Evolutionary conservation across 2,329 filamentous ascomycete genomes (phyloP).

Genomic region (Trichoderma arundinaceum): DNA sequence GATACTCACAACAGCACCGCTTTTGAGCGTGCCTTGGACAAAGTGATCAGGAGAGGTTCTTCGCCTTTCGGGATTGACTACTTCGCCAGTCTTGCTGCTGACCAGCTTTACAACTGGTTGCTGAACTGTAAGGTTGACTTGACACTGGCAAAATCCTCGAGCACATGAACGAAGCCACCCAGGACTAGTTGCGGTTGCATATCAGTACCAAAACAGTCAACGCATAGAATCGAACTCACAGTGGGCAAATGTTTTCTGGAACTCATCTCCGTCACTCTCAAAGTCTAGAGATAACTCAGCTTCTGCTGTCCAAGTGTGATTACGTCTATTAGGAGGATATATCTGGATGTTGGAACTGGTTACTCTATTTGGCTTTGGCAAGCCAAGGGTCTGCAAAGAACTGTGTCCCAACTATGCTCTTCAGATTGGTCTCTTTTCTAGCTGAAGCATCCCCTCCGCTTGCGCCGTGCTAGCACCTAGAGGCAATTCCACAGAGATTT

Average conservation of each 20-base stretch:
- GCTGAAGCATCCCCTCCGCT: conserved; percentile 47
- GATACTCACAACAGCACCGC: conserved; percentile 42
- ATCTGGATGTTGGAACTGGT: conserved; percentile 15
- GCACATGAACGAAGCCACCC: conserved; percentile 29
- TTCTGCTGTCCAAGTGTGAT: conserved; percentile 35
- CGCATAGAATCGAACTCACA: not conserved
- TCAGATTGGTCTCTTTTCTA: conserved; percentile 42
- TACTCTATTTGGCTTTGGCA: conserved; percentile 29
- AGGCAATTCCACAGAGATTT: conserved; percentile 61
- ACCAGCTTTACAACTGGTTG: conserved; percentile 36
- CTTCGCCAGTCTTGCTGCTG: conserved; percentile 34
- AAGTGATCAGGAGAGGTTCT: conserved; percentile 45
- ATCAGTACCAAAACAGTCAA: not conserved
- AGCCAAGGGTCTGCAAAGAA: conserved; percentile 49
- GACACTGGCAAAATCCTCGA: conserved; percentile 9
- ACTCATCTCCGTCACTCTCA: conserved; percentile 36
- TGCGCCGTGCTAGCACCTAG: conserved; percentile 49
- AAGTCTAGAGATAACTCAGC: conserved; percentile 38
- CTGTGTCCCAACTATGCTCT: conserved; percentile 55
- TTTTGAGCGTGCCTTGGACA: conserved; percentile 42
- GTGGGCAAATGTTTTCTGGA: conserved; percentile 36
- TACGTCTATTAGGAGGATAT: not conserved
- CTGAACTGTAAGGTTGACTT: conserved; percentile 40
- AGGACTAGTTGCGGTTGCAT: conserved; percentile 29
- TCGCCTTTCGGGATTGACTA: conserved; percentile 35